Percentiles rank a stretch among this genome's conserved stretches.
phyloP scores from a whole-genome alignment of 2,329 filamentous ascomycete genomes.

The Aaosphaeria arxii region DNA sequence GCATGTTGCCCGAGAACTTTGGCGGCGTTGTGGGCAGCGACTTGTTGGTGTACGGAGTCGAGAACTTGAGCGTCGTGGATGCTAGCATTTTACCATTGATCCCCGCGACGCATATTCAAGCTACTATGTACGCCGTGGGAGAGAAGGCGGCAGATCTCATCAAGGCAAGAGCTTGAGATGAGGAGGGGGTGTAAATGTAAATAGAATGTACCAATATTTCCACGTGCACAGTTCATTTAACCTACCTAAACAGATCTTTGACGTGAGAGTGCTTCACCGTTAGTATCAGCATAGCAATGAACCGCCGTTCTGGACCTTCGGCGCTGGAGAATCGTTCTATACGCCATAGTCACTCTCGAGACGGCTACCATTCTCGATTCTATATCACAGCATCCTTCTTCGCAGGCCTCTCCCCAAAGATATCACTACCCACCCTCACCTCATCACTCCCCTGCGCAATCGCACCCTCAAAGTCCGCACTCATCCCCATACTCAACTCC shows the following conservation, averaged over 20 bases:
- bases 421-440: constrained; percentile 88
- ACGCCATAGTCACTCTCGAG: too few species aligned
- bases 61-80: constrained; percentile 11
- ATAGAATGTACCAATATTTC: too few species aligned
- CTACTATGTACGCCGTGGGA: constrained; percentile 14
- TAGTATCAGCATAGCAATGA: too few species aligned
- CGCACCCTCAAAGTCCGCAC: constrained; percentile 89
- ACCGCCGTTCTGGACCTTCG: too few species aligned
- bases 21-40: constrained; percentile 25
- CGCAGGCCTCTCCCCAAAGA: constrained; percentile 80
- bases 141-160: constrained; percentile 20
- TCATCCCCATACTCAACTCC: constrained; percentile 99
- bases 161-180: constrained; percentile 3
- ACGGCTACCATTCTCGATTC: not conserved
- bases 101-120: constrained; percentile 10
- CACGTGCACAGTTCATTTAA: too few species aligned
- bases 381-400: constrained; percentile 73
- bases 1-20: constrained; percentile 25
- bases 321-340: too few species aligned
- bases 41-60: constrained; percentile 20
- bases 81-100: constrained; percentile 12
- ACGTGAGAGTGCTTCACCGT: too few species aligned
- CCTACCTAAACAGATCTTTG: too few species aligned
- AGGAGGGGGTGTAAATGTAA: not conserved
- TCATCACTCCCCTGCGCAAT: constrained; percentile 80